Conservation (phyloP, 148 eudicot species). For the Polygonum aviculare region DNA sequence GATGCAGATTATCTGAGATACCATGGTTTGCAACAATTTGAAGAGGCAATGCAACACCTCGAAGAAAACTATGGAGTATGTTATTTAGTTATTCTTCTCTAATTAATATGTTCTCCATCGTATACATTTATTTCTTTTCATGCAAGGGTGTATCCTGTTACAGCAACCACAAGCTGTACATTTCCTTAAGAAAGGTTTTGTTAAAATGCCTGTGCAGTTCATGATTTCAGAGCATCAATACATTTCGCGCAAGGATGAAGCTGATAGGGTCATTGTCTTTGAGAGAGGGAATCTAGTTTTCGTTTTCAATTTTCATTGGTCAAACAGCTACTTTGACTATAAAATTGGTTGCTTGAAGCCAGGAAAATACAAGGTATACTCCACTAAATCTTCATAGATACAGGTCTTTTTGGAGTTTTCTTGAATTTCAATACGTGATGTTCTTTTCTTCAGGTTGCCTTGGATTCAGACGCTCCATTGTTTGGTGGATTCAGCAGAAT, state of each 20-base stretch:
- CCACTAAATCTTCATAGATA: not conserved
- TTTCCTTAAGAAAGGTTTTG: not conserved
- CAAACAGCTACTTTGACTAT: slow-evolving; percentile 80
- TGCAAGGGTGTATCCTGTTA: not conserved
- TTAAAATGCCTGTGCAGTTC: slow-evolving; percentile 48
- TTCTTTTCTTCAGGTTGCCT: slow-evolving; percentile 52
- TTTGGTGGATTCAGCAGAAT: slow-evolving; percentile 84
- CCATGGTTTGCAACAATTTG: slow-evolving; percentile 87
- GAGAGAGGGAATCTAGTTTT: slow-evolving; percentile 91
- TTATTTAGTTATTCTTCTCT: slow-evolving; percentile 10
- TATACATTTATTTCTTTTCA: not conserved
- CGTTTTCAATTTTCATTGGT: slow-evolving; percentile 92
- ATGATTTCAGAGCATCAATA: slow-evolving; percentile 95
- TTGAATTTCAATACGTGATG: not conserved
- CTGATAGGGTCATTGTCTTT: slow-evolving; percentile 67
- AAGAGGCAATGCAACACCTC: slow-evolving; percentile 93
- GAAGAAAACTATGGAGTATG: slow-evolving; percentile 80
- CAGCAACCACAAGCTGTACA: not conserved
- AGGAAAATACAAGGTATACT: slow-evolving; percentile 83
- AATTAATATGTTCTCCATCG: not conserved
- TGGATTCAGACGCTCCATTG: slow-evolving; percentile 69
- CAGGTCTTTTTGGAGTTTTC: too few species aligned
- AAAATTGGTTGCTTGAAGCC: slow-evolving; percentile 78
- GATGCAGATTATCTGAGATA: slow-evolving; percentile 89
- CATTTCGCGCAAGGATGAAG: slow-evolving; percentile 86